phyloP scores from a whole-genome alignment of 2,329 filamentous ascomycete genomes.

The Fusarium foetens region DNA sequence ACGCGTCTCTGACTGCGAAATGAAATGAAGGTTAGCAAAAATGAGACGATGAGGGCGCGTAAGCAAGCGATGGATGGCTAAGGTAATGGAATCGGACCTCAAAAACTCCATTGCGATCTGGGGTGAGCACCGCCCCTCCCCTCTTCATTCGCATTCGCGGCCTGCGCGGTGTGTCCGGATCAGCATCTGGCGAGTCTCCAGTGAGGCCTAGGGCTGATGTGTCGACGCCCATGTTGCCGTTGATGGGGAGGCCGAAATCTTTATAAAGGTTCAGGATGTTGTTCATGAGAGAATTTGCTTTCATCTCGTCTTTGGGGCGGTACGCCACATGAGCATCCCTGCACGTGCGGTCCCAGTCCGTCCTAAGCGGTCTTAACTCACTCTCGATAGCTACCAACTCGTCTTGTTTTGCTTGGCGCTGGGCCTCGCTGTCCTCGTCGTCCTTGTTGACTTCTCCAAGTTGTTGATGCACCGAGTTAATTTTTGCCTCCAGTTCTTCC shows the following conservation, averaged over 20 bases:
- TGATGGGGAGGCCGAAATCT: background rate
- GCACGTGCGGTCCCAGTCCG: conserved; percentile 5
- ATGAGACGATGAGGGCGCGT: background rate
- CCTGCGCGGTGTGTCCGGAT: background rate
- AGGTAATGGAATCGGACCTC: conserved; percentile 3
- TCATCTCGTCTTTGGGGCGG: conserved; percentile 1
- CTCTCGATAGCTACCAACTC: background rate
- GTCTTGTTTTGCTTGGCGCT: background rate
- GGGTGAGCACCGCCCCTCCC: background rate
- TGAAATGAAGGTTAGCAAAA: background rate
- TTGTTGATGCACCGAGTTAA: background rate
- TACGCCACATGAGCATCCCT: conserved; percentile 12
- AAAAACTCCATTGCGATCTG: background rate
- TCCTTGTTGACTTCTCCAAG: background rate
- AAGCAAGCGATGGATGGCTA: background rate
- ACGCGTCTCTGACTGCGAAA: background rate
- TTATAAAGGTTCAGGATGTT: background rate
- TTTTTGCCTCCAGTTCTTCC: background rate
- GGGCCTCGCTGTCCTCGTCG: background rate
- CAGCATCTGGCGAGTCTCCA: background rate
- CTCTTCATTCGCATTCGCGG: background rate
- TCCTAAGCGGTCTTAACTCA: background rate
- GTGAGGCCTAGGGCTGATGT: background rate
- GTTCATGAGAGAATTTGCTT: conserved; percentile 12
- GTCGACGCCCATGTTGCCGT: background rate